Conservation (phyloP, 768 basidiomycete genomes). For the Suillus paluster region DNA sequence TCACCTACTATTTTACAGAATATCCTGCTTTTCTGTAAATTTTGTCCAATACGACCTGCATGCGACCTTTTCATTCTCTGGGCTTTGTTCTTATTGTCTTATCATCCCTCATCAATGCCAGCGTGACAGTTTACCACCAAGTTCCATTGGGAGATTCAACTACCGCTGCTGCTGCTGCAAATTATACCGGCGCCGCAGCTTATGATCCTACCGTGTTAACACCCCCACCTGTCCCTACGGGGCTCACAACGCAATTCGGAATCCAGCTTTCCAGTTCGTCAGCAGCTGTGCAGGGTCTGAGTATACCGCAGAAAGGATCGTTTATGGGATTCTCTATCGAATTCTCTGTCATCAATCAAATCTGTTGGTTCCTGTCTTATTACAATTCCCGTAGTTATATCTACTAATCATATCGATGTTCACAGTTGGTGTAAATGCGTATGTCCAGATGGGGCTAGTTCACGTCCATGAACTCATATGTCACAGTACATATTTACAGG, state of each 20-base stretch:
- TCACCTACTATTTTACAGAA: background rate
- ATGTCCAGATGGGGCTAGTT: background rate
- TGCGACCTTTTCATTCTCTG: background rate
- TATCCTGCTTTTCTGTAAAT: background rate
- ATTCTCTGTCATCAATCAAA: constrained; percentile 61
- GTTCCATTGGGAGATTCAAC: constrained; percentile 22
- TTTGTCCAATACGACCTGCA: background rate
- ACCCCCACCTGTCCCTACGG: constrained; percentile 33
- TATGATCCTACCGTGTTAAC: constrained; percentile 35
- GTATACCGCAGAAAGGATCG: constrained; percentile 41
- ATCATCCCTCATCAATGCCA: constrained; percentile 14
- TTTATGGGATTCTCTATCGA: constrained; percentile 66
- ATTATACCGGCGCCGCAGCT: constrained; percentile 35
- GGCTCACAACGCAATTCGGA: constrained; percentile 22
- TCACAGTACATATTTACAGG: constrained; percentile 26
- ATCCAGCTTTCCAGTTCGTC: constrained; percentile 27
- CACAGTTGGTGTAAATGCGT: constrained; percentile 21
- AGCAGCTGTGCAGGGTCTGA: constrained; percentile 13
- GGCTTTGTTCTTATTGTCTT: constrained; percentile 7
- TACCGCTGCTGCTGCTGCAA: constrained; percentile 21
- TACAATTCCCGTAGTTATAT: background rate
- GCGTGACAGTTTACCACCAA: constrained; percentile 35
- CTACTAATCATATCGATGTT: background rate
- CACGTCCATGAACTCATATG: background rate
- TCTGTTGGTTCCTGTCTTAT: constrained; percentile 35